These are phyloP conservation scores for Pestalotiopsis fici DNA, from an alignment of 2,329 filamentous ascomycete species.

Conservation along the genomic window DNA sequence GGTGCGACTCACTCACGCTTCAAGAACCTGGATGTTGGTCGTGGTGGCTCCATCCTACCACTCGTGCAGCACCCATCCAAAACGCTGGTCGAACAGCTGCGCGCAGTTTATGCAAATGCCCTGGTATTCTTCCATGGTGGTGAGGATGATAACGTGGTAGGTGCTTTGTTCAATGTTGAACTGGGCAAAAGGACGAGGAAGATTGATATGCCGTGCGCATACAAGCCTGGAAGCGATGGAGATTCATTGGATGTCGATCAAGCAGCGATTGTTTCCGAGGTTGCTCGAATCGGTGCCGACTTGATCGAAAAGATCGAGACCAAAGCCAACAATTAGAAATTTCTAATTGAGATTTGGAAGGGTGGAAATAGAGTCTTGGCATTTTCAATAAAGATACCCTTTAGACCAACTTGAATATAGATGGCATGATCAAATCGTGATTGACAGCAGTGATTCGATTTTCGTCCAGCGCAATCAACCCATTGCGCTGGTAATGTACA, in stretches of 20 bases:
- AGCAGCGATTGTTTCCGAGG: conserved; percentile 69
- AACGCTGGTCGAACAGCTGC: conserved; percentile 68
- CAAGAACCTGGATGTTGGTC: conserved; percentile 76
- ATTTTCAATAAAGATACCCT: background rate
- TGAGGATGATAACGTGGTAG: conserved; percentile 55
- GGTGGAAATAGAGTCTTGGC: background rate
- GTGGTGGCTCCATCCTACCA: conserved; percentile 40
- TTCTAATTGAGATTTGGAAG: background rate
- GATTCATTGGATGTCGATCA: conserved; percentile 65
- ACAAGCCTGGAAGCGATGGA: conserved; percentile 51
- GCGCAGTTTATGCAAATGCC: conserved; percentile 64
- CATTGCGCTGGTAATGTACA: background rate
- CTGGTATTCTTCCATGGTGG: conserved; percentile 80
- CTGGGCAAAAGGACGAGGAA: conserved; percentile 64
- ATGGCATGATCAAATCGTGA: background rate
- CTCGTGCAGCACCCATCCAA: conserved; percentile 62
- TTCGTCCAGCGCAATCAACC: background rate
- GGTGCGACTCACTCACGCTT: conserved; percentile 53
- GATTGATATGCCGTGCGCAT: conserved; percentile 69
- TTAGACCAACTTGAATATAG: background rate
- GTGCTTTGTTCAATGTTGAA: conserved; percentile 60
- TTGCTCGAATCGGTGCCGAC: conserved; percentile 67
- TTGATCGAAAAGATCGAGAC: conserved; percentile 59
- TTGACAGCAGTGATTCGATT: background rate
- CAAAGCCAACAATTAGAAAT: conserved; percentile 17